Conservation (phyloP, 768 basidiomycete species). For the Lyophyllum decastes region DNA sequence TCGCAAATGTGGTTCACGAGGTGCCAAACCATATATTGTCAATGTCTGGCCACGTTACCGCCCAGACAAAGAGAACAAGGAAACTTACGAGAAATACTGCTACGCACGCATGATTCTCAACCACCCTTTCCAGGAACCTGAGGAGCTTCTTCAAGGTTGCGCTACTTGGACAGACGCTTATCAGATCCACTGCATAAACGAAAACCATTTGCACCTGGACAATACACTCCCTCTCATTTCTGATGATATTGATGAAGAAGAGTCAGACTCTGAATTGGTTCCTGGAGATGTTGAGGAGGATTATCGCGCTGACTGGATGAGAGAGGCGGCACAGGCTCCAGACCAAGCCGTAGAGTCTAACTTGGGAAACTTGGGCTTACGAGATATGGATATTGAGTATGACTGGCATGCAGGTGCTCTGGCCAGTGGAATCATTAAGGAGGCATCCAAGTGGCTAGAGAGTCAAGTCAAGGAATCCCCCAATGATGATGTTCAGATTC, state of each 20-base stretch:
- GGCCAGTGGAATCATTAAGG: neutral
- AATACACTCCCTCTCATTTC: conserved; percentile 19
- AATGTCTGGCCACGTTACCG: conserved; percentile 6
- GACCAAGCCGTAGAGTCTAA: conserved; percentile 14
- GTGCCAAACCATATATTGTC: neutral
- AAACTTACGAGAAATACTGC: conserved; percentile 9
- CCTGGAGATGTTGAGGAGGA: conserved; percentile 5
- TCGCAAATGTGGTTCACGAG: neutral
- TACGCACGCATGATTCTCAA: conserved; percentile 7
- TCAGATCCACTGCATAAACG: neutral
- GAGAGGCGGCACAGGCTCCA: conserved; percentile 18
- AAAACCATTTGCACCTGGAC: neutral
- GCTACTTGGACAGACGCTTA: neutral
- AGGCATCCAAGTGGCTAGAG: conserved; percentile 17
- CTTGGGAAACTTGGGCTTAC: conserved; percentile 14
- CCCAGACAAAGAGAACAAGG: neutral
- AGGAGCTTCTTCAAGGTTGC: conserved; percentile 1
- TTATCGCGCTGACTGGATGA: conserved; percentile 23
- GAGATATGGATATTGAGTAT: conserved; percentile 22
- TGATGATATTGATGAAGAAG: neutral
- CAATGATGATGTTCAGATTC: conserved; percentile 21
- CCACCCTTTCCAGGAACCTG: neutral
- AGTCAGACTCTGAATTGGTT: neutral
- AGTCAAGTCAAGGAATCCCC: conserved; percentile 20
- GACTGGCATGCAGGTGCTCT: conserved; percentile 22